phyloP scores from a whole-genome alignment of 805 yeast genomes.

The Pichia occidentalis region DNA sequence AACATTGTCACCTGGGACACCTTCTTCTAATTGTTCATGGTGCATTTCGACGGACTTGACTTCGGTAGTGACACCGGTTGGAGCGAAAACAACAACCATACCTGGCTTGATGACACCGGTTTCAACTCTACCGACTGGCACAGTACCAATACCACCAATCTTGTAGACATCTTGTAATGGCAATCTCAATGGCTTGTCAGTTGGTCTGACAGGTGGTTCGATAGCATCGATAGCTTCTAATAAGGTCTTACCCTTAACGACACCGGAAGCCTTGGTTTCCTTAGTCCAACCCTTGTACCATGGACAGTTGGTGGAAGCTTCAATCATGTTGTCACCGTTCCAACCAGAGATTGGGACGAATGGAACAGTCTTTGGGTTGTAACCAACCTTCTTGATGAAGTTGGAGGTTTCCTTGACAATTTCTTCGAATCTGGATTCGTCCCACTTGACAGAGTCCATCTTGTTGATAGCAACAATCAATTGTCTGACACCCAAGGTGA shows the following conservation, averaged over 20 bases:
- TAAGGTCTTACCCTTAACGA: conserved; percentile 70
- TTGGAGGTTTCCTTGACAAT: conserved; percentile 69
- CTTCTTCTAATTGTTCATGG: conserved; percentile 73
- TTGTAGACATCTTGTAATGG: conserved; percentile 89
- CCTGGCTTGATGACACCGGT: conserved; percentile 90
- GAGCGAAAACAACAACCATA: conserved; percentile 62
- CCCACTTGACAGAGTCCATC: conserved; percentile 93
- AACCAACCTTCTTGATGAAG: conserved; percentile 82
- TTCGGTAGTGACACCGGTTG: conserved; percentile 85
- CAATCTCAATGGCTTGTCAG: conserved; percentile 82
- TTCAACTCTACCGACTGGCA: conserved; percentile 92
- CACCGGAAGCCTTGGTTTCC: conserved; percentile 64
- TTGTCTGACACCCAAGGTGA: conserved; percentile 83
- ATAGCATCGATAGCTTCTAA: conserved; percentile 80
- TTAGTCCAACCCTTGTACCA: conserved; percentile 86
- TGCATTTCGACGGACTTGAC: conserved; percentile 88
- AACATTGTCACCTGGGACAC: conserved; percentile 87
- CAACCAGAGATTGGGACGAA: conserved; percentile 91
- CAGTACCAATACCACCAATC: conserved; percentile 89
- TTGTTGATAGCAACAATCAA: conserved; percentile 87
- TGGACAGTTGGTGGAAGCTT: conserved; percentile 72
- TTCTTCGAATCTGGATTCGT: conserved; percentile 72
- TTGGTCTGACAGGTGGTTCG: conserved; percentile 75
- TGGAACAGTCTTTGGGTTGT: conserved; percentile 73
- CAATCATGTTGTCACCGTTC: conserved; percentile 93